A percentile compares a stretch with the other conserved stretches of the same genome.
phyloP scores from a whole-genome alignment of 2,329 filamentous ascomycete species.

The Sporothrix pseudoabietina region DNA sequence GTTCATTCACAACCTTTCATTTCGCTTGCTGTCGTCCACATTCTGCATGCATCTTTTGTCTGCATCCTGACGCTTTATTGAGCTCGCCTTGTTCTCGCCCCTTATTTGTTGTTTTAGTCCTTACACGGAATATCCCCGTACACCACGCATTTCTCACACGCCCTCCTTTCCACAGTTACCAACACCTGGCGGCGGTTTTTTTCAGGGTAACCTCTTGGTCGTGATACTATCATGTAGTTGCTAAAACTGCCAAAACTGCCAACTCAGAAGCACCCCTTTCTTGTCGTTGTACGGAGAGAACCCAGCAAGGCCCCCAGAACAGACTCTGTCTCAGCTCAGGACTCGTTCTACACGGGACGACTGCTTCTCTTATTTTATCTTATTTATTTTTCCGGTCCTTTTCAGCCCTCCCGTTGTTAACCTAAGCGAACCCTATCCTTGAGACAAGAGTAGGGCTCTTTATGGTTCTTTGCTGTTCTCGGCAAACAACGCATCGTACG shows the following conservation, averaged over 20 bases:
- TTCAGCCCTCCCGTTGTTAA: background rate
- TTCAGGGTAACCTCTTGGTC: background rate
- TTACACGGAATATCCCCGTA: background rate
- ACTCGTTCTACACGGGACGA: background rate
- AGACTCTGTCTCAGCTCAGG: conserved; percentile 20
- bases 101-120: background rate
- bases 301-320: background rate
- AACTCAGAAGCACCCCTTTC: background rate
- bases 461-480: background rate
- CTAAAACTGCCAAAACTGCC: conserved; percentile 16
- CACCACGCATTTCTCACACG: background rate
- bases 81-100: background rate
- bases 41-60: background rate
- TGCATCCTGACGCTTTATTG: background rate
- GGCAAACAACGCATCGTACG: conserved; percentile 10
- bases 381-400: background rate
- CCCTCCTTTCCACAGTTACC: background rate
- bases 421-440: background rate
- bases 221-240: background rate
- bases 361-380: background rate
- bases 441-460: background rate
- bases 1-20: background rate
- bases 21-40: conserved; percentile 17
- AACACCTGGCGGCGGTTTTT: background rate
- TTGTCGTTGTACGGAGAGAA: background rate